Evolutionary conservation across 208 protist species (phyloP).

Genomic region (Wallacemonas sp.): DNA sequence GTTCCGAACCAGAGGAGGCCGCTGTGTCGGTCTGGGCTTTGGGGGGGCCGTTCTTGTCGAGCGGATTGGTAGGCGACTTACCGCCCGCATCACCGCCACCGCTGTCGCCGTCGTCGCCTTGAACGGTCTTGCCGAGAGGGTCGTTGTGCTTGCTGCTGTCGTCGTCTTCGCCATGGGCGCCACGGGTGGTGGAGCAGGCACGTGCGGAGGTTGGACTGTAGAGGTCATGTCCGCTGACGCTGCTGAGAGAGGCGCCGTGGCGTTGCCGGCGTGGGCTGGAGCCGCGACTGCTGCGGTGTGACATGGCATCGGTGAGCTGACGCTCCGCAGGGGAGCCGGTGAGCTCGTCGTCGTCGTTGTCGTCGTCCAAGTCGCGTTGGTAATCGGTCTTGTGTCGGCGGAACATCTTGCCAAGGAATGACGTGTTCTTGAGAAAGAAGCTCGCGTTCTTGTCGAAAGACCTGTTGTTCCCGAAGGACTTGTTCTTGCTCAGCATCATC

Average conservation of each 20-base stretch:
- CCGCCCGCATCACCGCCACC: too few relatives aligned
- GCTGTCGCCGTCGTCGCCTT: background rate
- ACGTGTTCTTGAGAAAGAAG: conserved; percentile 50
- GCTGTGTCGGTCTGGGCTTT: background rate
- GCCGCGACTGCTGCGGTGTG: background rate
- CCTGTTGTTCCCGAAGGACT: conserved; percentile 28
- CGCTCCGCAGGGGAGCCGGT: conserved; percentile 6
- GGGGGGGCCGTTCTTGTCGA: too few relatives aligned
- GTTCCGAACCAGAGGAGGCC: background rate
- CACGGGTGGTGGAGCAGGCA: conserved; percentile 1
- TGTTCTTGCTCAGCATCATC: conserved; percentile 11
- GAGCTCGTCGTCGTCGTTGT: conserved; percentile 19
- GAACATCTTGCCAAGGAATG: conserved; percentile 48
- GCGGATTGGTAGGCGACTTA: too few relatives aligned
- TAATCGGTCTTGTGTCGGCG: conserved; percentile 16
- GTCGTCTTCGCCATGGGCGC: too few relatives aligned
- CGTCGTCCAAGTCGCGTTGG: conserved; percentile 28
- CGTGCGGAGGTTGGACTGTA: background rate
- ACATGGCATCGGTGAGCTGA: conserved; percentile 6
- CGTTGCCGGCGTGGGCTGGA: background rate
- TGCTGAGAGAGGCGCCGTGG: background rate
- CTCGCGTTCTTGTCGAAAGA: conserved; percentile 54
- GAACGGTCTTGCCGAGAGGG: background rate
- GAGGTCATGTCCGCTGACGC: background rate
- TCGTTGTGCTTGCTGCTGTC: background rate